Percentiles rank a stretch among this genome's conserved stretches.
Conservation (phyloP, 2,329 filamentous ascomycete species). For the Xylariaceae sp. region DNA sequence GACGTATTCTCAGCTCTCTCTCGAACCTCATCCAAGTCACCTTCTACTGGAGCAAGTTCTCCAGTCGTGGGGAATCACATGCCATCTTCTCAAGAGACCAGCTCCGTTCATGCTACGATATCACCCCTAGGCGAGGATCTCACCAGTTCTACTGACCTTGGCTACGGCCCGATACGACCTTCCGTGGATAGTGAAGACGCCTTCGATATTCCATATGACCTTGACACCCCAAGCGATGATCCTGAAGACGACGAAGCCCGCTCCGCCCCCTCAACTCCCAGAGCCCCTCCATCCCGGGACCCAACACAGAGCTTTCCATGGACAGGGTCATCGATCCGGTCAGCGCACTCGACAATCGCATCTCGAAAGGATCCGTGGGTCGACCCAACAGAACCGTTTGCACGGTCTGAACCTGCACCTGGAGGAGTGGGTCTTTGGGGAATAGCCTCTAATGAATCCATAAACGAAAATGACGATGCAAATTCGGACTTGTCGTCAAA, state of each 20-base stretch:
- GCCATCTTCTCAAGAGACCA: constrained; percentile 23
- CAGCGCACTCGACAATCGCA: constrained; percentile 32
- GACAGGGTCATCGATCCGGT: constrained; percentile 12
- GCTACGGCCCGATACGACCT: constrained; percentile 31
- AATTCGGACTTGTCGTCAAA: constrained; percentile 10
- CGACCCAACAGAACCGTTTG: constrained; percentile 27
- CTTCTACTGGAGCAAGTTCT: constrained; percentile 48
- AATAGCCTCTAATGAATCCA: constrained; percentile 13
- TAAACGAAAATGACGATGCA: constrained; percentile 5
- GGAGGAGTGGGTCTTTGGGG: constrained; percentile 24
- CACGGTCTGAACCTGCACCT: constrained; percentile 36
- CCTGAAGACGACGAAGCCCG: constrained; percentile 32
- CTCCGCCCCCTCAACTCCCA: constrained; percentile 44
- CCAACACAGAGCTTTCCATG: constrained; percentile 37
- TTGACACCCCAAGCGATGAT: constrained; percentile 34
- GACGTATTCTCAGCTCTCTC: constrained; percentile 58
- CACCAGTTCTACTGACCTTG: constrained; percentile 31
- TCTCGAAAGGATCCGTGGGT: constrained; percentile 32
- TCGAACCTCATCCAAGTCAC: constrained; percentile 52
- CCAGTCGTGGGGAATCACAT: constrained; percentile 32
- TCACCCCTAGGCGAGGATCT: constrained; percentile 25
- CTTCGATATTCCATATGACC: constrained; percentile 51
- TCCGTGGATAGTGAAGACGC: constrained; percentile 50
- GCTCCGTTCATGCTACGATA: constrained; percentile 17
- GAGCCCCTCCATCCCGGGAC: constrained; percentile 37